phyloP scores from a whole-genome alignment of 2,329 filamentous ascomycete genomes.

The Cytospora piceae region DNA sequence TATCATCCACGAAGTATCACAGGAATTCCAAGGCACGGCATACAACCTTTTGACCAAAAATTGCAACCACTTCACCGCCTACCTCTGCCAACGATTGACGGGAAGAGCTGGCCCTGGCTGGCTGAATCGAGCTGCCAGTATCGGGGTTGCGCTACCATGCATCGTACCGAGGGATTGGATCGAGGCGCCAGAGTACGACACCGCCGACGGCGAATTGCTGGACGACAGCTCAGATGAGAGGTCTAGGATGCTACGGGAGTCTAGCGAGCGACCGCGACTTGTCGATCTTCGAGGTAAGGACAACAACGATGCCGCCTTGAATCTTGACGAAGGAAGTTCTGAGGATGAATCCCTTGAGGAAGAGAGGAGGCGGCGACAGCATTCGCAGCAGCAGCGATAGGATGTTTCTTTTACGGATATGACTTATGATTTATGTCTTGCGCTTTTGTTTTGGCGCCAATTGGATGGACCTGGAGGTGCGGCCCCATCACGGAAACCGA shows the following conservation, averaged over 20 bases:
- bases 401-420: conserved; percentile 9
- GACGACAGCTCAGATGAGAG: conserved; percentile 59
- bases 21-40: conserved; percentile 72
- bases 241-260: conserved; percentile 59
- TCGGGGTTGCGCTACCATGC: conserved; percentile 80
- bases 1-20: conserved; percentile 69
- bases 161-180: conserved; percentile 84
- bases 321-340: conserved; percentile 30
- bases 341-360: conserved; percentile 20
- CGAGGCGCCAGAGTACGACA: conserved; percentile 75
- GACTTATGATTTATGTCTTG: conserved; percentile 1
- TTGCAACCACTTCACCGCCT: conserved; percentile 86
- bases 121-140: conserved; percentile 83
- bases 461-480: conserved; percentile 1
- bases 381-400: conserved; percentile 14
- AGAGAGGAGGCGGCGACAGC: conserved; percentile 23
- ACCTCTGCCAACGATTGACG: conserved; percentile 74
- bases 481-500: not conserved
- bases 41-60: conserved; percentile 85
- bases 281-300: conserved; percentile 31
- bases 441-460: not conserved
- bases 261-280: conserved; percentile 35
- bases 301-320: conserved; percentile 34
- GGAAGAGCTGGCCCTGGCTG: conserved; percentile 71
- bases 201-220: conserved; percentile 70